Percentiles rank a stretch among this genome's conserved stretches.
Conservation (phyloP, 78 protist genomes). For the Polysphondylium violaceum region DNA sequence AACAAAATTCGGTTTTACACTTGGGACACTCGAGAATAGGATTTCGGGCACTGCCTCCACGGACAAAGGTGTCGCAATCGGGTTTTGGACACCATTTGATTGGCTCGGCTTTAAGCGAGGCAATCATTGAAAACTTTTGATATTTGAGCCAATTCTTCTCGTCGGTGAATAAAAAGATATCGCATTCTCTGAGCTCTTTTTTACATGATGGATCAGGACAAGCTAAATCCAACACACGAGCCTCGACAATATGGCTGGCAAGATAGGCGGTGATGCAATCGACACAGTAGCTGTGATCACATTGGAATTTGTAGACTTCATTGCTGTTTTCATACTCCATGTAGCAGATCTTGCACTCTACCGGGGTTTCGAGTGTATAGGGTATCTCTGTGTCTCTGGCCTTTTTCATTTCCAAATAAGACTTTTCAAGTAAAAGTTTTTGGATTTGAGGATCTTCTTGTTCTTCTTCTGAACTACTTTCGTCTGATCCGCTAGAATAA, state of each 20-base stretch:
- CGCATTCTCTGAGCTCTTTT: slow-evolving; percentile 34
- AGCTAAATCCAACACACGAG: slow-evolving; percentile 34
- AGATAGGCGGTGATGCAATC: slow-evolving; percentile 44
- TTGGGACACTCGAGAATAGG: slow-evolving; percentile 48
- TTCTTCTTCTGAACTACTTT: neutral
- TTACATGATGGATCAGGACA: slow-evolving; percentile 63
- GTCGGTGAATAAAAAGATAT: slow-evolving; percentile 27
- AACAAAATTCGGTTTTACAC: slow-evolving; percentile 57
- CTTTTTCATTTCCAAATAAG: neutral
- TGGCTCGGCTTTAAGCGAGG: slow-evolving; percentile 61
- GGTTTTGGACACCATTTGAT: slow-evolving; percentile 80
- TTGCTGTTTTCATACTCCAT: slow-evolving; percentile 40
- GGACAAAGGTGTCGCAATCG: slow-evolving; percentile 62
- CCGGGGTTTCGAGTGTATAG: neutral
- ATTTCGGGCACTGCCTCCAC: slow-evolving; percentile 21
- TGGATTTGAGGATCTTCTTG: neutral
- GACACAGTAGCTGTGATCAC: slow-evolving; percentile 44
- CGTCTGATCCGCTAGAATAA: neutral
- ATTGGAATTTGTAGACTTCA: slow-evolving; percentile 37
- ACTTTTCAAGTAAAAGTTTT: neutral
- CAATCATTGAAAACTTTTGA: slow-evolving; percentile 56
- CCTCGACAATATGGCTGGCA: slow-evolving; percentile 30
- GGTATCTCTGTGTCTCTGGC: neutral
- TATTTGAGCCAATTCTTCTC: slow-evolving; percentile 42
- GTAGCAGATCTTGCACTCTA: slow-evolving; percentile 69